phyloP scores from a whole-genome alignment of 345 rosid genomes.

The Syzygium aromaticum region DNA sequence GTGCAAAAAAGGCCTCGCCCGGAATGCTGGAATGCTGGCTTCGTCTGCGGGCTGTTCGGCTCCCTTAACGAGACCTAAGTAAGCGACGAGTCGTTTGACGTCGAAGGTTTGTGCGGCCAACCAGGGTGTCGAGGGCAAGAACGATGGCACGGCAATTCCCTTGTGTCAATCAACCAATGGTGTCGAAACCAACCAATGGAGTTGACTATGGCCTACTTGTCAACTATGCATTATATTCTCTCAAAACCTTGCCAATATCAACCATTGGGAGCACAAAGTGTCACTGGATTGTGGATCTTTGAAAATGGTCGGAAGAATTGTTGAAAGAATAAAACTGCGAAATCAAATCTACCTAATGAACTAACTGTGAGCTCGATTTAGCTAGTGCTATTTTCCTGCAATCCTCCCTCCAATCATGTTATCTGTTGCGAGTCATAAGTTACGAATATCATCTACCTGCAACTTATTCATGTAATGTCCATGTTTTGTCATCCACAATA shows the following conservation, averaged over 20 bases:
- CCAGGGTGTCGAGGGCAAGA: neutral
- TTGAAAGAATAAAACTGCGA: fast-evolving
- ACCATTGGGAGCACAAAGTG: neutral
- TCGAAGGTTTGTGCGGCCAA: neutral
- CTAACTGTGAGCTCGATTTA: neutral
- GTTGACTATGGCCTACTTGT: neutral
- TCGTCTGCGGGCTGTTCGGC: neutral
- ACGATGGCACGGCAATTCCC: neutral
- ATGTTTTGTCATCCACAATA: neutral
- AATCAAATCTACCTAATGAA: neutral
- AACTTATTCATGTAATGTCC: neutral
- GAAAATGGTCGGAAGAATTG: neutral
- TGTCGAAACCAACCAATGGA: neutral
- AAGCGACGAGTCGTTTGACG: too few species aligned
- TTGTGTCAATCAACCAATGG: fast-evolving
- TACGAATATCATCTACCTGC: neutral
- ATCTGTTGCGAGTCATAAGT: neutral
- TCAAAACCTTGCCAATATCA: neutral
- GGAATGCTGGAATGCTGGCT: neutral
- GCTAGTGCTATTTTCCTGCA: neutral
- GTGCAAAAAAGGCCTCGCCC: neutral
- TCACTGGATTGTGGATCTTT: neutral
- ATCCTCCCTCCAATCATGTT: neutral
- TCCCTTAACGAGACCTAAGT: too few species aligned
- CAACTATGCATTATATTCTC: neutral